Evolutionary conservation across 495 filamentous ascomycete genomes (phyloP), one percentile per base, ranked within the genome.

Genomic region (Pyronema omphalodes): DNA sequence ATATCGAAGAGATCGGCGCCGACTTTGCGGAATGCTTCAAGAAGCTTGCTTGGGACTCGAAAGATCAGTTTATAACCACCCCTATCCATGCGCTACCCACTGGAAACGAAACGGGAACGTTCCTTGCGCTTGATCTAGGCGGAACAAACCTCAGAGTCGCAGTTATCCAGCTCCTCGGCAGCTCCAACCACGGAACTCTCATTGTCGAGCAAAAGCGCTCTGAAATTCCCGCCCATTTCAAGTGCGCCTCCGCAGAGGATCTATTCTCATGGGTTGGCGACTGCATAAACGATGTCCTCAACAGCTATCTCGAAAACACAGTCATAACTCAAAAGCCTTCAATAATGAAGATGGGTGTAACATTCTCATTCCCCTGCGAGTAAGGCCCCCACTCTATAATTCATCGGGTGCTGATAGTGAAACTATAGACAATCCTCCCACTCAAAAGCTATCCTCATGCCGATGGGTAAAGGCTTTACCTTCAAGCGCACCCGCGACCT

Each of bases 41-140:
- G 14, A 9, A 47, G 14, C 9, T 47, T 9, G 44, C 44, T 11
- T 9, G 9, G 44, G 14, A 47, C 17, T 47, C 44, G 9, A n/a
- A 19, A 5, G 44, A 14, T 3, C 12, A 47, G 17, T 47, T 47
- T 7, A 14, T 47, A 19, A 11, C 44, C 17, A 47, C 44, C 12
- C 44, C 44, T n/a, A 19, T 47, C 44, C 15, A 11, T 19, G 11
- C 44, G 11, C 17, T 47, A 19, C 91, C 91, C 55, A 82, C 82
- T 63, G 91, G 91, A 52, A 57, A 87, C 56, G 91, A 98, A 67
- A 82, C 79, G 9, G 91, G 91, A 57, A 94, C 84, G 37, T 98
- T 79, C 67, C 74, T 98, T 46, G 91, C 93, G 59, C 74, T 98
- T 35, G 91, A 98, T 67, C 95, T 98, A 91, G 91, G 91, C 56